phyloP scores from a whole-genome alignment of 768 basidiomycete genomes.

The Suillus weaverae region DNA sequence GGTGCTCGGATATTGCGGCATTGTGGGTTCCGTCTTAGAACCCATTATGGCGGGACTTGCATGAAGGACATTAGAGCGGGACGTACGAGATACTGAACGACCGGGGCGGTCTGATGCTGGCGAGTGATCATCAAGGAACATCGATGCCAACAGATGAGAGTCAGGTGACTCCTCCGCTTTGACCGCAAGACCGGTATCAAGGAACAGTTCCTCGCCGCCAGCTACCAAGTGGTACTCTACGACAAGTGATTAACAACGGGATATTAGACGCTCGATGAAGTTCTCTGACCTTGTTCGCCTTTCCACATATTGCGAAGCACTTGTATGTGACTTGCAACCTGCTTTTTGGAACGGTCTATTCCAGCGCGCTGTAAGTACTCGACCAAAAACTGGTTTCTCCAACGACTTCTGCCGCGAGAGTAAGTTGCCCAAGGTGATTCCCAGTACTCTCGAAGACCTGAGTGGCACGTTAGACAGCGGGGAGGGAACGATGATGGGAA shows the following conservation, averaged over 20 bases:
- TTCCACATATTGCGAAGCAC: conserved; percentile 89
- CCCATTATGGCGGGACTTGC: conserved; percentile 22
- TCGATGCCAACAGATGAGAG: conserved; percentile 40
- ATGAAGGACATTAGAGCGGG: conserved; percentile 27
- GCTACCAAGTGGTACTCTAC: conserved; percentile 78
- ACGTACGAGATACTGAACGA: conserved; percentile 25
- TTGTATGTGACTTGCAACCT: conserved; percentile 88
- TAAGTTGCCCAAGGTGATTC: conserved; percentile 79
- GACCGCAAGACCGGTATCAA: conserved; percentile 50
- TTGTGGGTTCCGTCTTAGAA: conserved; percentile 26
- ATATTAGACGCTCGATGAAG: conserved; percentile 3
- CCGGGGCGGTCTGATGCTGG: conserved; percentile 33
- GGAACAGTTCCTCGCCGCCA: conserved; percentile 72
- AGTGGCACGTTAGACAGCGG: conserved; percentile 1
- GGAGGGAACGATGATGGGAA: not conserved
- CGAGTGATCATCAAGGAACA: conserved; percentile 34
- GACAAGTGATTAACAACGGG: conserved; percentile 3
- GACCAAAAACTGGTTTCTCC: conserved; percentile 85
- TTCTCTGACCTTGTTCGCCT: conserved; percentile 62
- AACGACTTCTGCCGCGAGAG: conserved; percentile 74
- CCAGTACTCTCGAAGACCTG: conserved; percentile 78
- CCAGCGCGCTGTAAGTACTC: conserved; percentile 72
- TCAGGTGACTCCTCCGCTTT: conserved; percentile 59
- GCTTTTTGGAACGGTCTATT: conserved; percentile 78
- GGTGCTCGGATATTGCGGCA: conserved; percentile 21